Evolutionary conservation across 1,284 basidiomycete genomes (phyloP), one percentile per base, ranked within the genome.

Genomic region (Cyathus olla): DNA sequence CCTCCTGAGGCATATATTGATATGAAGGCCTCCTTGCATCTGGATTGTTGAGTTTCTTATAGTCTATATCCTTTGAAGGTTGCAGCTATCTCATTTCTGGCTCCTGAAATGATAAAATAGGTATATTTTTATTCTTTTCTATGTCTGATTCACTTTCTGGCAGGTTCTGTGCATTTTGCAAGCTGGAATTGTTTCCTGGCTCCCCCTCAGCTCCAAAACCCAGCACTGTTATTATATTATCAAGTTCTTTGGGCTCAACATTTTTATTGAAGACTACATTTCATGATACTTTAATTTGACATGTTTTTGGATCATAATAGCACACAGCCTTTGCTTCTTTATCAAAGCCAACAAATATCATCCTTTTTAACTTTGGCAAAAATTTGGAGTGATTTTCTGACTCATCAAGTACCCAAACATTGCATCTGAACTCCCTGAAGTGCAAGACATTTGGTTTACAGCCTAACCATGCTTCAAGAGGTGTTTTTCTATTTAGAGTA

Each of bases 371-470:
- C 61, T 64, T 59, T 48, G 73, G 60, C 17, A 60, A 22, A 27
- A 69, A 47, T 67, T 77, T 68, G 48, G 67, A 56, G 51, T 46
- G 27, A 22, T 63, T 61, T 17, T 54, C 42, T 1, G 56, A 46
- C 48, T 73, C 63, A 46, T 70, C 60, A 3, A 78, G 66, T 9
- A 77, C 69, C 66, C 74, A 78, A 10, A 75, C 68, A 13, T 70
- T 61, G 27, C 67, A 66, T 40, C 76, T 71, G 40, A 76, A 77
- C 55, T 76, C 76, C 15, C 68, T 52, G 1, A 78, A 62, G 48
- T 76, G 71, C 4, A 68, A 66, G 4, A 79, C 61, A 58, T 75
- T 60, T 2, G 74, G 73, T 61, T 71, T 73, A 3, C 47, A 39
- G 3, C 64, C 56, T 48, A 55, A 48, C 66, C 68, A 71, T 13